Evolutionary conservation across 2,329 filamentous ascomycete species (phyloP).

Genomic region (Seiridium unicorne): DNA sequence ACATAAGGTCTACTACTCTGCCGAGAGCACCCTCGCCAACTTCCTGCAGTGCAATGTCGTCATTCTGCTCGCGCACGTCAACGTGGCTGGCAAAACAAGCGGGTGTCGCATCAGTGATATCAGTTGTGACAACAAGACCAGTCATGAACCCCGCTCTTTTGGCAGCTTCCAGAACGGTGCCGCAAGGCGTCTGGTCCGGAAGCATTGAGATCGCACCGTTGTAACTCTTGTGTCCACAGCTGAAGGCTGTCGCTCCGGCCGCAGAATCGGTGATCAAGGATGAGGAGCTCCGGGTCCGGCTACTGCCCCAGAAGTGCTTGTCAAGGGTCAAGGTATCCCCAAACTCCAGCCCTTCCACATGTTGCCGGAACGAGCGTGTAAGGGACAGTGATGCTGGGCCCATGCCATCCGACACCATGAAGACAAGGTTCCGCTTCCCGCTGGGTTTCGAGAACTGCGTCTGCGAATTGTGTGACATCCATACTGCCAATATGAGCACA

Average conservation of each 20-base stretch:
- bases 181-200: constrained; percentile 82
- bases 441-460: constrained; percentile 36
- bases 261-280: constrained; percentile 93
- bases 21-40: constrained; percentile 85
- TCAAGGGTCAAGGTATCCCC: constrained; percentile 79
- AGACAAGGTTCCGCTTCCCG: constrained; percentile 89
- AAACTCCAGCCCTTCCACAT: constrained; percentile 68
- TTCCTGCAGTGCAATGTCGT: constrained; percentile 90
- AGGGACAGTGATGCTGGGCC: constrained; percentile 86
- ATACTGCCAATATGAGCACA: constrained; percentile 78
- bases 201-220: constrained; percentile 93
- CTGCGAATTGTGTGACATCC: constrained; percentile 68
- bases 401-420: constrained; percentile 99
- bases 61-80: constrained; percentile 74
- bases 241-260: constrained; percentile 95
- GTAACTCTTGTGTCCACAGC: constrained; percentile 90
- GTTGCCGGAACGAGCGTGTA: constrained; percentile 83
- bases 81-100: constrained; percentile 94
- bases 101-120: constrained; percentile 93
- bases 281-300: constrained; percentile 78
- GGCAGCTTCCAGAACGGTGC: constrained; percentile 89
- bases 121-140: constrained; percentile 90
- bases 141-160: constrained; percentile 90
- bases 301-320: constrained; percentile 85
- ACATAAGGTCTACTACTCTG: constrained; percentile 83